phyloP scores from a whole-genome alignment of 192 early-diverging fungal genomes.

The Coemansia sp. region DNA sequence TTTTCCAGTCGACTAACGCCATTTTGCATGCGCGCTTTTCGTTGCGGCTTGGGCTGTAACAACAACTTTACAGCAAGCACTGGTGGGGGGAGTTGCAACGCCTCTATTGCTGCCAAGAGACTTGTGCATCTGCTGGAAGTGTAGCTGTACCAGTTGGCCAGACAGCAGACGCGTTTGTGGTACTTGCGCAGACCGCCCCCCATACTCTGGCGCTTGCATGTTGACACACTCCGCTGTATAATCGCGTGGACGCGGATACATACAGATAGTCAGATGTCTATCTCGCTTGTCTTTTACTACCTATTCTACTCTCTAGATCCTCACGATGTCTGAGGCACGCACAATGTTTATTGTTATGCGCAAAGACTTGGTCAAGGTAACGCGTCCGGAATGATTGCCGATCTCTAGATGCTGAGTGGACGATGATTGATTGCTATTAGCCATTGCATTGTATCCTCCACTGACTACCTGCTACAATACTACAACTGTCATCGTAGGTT shows the following conservation, averaged over 20 bases:
- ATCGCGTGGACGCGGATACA: background rate
- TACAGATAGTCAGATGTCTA: background rate
- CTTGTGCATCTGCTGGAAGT: background rate
- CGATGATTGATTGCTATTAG: background rate
- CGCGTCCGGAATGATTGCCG: background rate
- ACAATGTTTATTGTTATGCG: constrained; percentile 80
- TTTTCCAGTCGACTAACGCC: background rate
- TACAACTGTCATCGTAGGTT: constrained; percentile 21
- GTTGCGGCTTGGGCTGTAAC: background rate
- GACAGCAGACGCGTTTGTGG: background rate
- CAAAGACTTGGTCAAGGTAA: constrained; percentile 73
- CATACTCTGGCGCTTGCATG: background rate
- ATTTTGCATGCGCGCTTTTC: background rate
- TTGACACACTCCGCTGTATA: background rate
- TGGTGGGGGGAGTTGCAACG: background rate
- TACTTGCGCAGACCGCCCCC: background rate
- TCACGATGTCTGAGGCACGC: constrained; percentile 58
- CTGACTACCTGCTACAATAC: constrained; percentile 1
- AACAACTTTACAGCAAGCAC: background rate
- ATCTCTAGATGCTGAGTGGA: background rate
- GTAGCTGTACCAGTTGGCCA: background rate
- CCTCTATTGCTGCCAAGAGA: background rate
- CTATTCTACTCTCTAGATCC: background rate
- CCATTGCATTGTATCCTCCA: background rate
- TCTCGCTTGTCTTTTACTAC: background rate